Base-by-base conservation (phyloP, 2,329 filamentous ascomycete genomes). In the Allantophomopsis cytisporea region DNA sequence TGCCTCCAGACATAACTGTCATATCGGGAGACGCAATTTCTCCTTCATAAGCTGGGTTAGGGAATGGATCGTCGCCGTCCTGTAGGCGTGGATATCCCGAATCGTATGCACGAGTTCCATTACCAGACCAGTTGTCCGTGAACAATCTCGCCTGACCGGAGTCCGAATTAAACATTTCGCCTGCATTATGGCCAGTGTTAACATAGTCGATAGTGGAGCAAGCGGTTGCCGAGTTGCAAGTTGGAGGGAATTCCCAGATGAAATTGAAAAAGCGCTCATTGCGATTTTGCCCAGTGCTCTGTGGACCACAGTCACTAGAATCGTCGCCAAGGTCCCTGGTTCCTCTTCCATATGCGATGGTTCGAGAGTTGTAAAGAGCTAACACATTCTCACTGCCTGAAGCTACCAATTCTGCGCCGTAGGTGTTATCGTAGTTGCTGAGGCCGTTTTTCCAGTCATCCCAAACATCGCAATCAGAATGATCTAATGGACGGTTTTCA, bases 201-300 rank as follows among this genome's bases (percentile, higher is more conserved):
- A 59, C 48, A 35, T 57, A 53, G 39, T 60, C 58, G 11, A 60
- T 49, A 1, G 57, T 60, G 37, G 56, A 50, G 37, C 54, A 57
- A 33, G 53, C 50, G n/a, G 43, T 43, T 17, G 7, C 14, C 10
- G 23, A 15, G 3, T 44, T n/a, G 40, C 56, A 58, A n/a, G 45
- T 46, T 3, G 49, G 40, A 13, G 55, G 54, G 41, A 60, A 59
- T 7, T 47, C 48, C 35, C 55, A 52, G 50, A 60, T 57, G 45
- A 57, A 59, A 47, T 60, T 55, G 51, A 59, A 59, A 47, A 60
- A 60, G 6, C 58, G 55, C 47, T 60, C 58, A 37, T 60, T 54
- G 6, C 58, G 51, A 30, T 60, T 54, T 10, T 39, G 39, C 11
- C 58, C 58, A 7, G 55, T 54, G 1, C 55, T 54, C 8, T 31